Evolutionary conservation across 331 rosid genomes (phyloP).

Genomic region (Rhamnella rubrinervis): DNA sequence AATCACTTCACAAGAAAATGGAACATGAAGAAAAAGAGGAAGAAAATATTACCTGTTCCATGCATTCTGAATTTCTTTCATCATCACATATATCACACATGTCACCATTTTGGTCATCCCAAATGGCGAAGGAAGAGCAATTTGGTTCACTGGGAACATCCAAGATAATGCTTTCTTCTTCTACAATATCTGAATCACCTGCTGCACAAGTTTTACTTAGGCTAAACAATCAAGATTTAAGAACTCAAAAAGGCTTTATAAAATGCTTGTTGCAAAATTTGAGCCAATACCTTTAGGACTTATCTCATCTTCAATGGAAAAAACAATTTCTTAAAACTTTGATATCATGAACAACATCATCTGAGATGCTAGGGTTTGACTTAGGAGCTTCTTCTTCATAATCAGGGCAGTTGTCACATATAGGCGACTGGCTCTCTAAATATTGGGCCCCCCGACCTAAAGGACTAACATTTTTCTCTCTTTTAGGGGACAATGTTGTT

Average conservation of each 20-base stretch:
- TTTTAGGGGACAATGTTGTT: conserved; percentile 44
- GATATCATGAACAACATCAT: conserved; percentile 23
- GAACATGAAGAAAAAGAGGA: not conserved
- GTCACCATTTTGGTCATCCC: conserved; percentile 40
- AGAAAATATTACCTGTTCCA: conserved; percentile 50
- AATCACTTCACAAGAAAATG: not conserved
- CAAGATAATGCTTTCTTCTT: conserved; percentile 38
- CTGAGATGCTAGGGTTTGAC: conserved; percentile 30
- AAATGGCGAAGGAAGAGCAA: conserved; percentile 28
- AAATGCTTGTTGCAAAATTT: conserved; percentile 12
- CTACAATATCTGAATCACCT: conserved; percentile 44
- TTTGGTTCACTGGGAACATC: conserved; percentile 44
- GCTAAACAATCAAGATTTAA: conserved; percentile 19
- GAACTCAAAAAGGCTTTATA: not conserved
- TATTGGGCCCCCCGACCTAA: conserved; percentile 38
- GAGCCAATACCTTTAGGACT: conserved; percentile 56
- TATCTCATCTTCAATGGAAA: conserved; percentile 37
- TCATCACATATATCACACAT: conserved; percentile 39
- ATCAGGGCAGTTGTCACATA: conserved; percentile 37
- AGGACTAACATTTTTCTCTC: conserved; percentile 28
- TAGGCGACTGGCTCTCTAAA: conserved; percentile 32
- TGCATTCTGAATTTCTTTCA: conserved; percentile 33
- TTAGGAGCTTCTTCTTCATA: conserved; percentile 37
- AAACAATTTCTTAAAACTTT: conserved; percentile 36
- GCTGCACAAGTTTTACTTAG: conserved; percentile 39